phyloP scores from a whole-genome alignment of 345 rosid species.

The Hypericum perforatum region DNA sequence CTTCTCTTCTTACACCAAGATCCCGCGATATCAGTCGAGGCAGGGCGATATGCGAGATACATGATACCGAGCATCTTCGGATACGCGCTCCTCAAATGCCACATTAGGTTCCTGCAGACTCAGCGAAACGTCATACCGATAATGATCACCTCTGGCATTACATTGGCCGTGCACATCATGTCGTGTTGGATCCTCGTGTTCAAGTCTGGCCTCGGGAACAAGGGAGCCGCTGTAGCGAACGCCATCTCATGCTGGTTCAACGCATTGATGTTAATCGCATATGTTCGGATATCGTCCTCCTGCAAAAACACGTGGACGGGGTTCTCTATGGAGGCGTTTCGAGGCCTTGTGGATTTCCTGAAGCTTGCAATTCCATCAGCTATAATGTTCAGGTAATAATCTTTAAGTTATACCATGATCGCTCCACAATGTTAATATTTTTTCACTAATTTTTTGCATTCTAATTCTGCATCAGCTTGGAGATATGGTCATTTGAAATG shows the following conservation, averaged over 20 bases:
- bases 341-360: constrained; percentile 13
- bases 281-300: constrained; percentile 23
- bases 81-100: constrained; percentile 30
- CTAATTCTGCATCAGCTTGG: constrained; percentile 22
- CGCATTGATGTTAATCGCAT: constrained; percentile 15
- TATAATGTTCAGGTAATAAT: constrained; percentile 31
- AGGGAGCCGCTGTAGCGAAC: constrained; percentile 44
- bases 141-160: constrained; percentile 33
- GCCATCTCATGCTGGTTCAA: constrained; percentile 32
- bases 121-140: constrained; percentile 44
- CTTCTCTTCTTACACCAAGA: constrained; percentile 16
- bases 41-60: constrained; percentile 33
- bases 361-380: constrained; percentile 38
- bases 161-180: constrained; percentile 29
- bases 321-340: constrained; percentile 24
- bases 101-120: constrained; percentile 36
- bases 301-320: constrained; percentile 32
- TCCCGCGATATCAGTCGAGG: constrained; percentile 27
- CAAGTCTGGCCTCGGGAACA: constrained; percentile 30
- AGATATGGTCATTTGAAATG: constrained; percentile 36
- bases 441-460: not conserved
- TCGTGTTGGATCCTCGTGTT: constrained; percentile 39
- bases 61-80: constrained; percentile 39
- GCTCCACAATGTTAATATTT: not conserved
- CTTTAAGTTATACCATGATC: not conserved